A percentile compares a stretch with the other conserved stretches of the same genome.
phyloP scores from a whole-genome alignment of 2,329 filamentous ascomycete genomes.

The Pseudogymnoascus sp. region DNA sequence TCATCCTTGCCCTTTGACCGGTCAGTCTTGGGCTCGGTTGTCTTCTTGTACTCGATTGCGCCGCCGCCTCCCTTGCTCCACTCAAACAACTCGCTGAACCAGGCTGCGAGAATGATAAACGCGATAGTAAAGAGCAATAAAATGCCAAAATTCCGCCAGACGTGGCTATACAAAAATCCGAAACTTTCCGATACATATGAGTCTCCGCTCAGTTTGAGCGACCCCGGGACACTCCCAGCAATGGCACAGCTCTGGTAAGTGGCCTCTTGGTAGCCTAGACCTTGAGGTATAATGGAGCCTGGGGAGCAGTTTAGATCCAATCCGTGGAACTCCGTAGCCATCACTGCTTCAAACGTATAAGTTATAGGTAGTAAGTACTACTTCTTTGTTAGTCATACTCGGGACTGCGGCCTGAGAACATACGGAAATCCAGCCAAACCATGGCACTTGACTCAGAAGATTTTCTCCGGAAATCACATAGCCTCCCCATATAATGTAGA shows the following conservation, averaged over 20 bases:
- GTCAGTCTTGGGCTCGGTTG: neutral
- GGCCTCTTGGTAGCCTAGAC: neutral
- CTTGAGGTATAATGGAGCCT: neutral
- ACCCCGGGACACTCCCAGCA: slow-evolving; percentile 42
- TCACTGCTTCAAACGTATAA: slow-evolving; percentile 59
- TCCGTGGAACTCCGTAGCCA: slow-evolving; percentile 62
- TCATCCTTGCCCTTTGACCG: neutral
- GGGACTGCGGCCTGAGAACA: slow-evolving; percentile 10
- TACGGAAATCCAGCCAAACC: slow-evolving; percentile 58
- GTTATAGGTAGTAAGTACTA: slow-evolving; percentile 34
- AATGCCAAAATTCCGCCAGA: slow-evolving; percentile 55
- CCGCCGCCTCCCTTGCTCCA: neutral
- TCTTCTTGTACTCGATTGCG: neutral
- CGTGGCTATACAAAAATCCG: slow-evolving; percentile 37
- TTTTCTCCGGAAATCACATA: slow-evolving; percentile 53
- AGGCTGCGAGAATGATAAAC: slow-evolving; percentile 47
- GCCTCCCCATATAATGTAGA: slow-evolving; percentile 53
- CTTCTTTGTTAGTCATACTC: neutral
- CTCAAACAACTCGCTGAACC: slow-evolving; percentile 34
- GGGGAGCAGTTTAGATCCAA: slow-evolving; percentile 33
- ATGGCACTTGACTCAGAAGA: slow-evolving; percentile 56
- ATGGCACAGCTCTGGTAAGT: slow-evolving; percentile 46
- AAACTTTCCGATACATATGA: neutral
- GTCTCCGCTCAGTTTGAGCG: neutral
- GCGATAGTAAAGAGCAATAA: neutral